Percentiles rank a stretch among this genome's conserved stretches.
Conservation (phyloP, 1,284 basidiomycete species). For the Malassezia equina region DNA sequence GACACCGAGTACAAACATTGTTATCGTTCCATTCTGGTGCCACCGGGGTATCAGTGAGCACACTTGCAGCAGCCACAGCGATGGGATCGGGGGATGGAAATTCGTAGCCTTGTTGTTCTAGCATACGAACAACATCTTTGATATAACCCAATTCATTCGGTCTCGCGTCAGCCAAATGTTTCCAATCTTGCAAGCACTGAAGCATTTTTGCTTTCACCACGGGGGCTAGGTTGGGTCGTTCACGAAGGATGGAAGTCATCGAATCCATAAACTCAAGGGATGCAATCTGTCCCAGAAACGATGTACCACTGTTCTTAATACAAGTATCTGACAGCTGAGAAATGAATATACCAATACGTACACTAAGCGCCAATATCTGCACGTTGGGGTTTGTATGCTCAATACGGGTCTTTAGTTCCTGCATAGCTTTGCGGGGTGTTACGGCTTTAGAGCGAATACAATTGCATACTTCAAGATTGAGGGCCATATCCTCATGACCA, state of each 20-base stretch:
- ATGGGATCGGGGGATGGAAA: constrained; percentile 71
- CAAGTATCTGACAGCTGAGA: constrained; percentile 68
- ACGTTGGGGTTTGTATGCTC: constrained; percentile 95
- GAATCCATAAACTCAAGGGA: constrained; percentile 90
- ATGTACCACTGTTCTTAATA: constrained; percentile 94
- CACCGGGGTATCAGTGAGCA: constrained; percentile 40
- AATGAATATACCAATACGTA: constrained; percentile 43
- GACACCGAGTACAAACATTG: constrained; percentile 84
- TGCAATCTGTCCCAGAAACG: constrained; percentile 57
- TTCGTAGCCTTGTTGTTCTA: constrained; percentile 56
- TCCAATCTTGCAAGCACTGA: constrained; percentile 80
- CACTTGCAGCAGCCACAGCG: constrained; percentile 49
- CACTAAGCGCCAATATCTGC: constrained; percentile 71
- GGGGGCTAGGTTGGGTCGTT: constrained; percentile 56
- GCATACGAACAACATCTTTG: constrained; percentile 35
- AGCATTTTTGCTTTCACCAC: constrained; percentile 76
- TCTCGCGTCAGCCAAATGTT: constrained; percentile 74
- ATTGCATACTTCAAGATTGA: constrained; percentile 92
- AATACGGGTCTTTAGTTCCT: constrained; percentile 72
- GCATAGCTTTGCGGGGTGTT: constrained; percentile 74
- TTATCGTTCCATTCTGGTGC: constrained; percentile 93
- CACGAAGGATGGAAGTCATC: constrained; percentile 68
- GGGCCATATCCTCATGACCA: constrained; percentile 70
- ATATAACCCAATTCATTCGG: constrained; percentile 50
- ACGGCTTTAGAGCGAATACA: constrained; percentile 82